phyloP scores from a whole-genome alignment of 73 alveolate genomes.

The Paramecium caudatum region DNA sequence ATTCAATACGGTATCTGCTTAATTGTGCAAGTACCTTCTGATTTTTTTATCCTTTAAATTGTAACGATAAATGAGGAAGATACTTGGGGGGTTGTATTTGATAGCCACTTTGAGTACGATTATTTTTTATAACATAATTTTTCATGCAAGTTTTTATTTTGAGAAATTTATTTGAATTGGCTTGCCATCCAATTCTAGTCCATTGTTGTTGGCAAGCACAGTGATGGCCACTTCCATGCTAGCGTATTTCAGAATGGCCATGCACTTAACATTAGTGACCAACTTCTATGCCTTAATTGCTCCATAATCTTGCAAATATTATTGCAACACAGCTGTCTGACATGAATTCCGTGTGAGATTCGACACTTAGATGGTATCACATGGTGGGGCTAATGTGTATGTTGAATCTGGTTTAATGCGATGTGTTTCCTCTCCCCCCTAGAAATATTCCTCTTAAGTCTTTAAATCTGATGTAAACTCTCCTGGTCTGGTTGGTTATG shows the following conservation, averaged over 20 bases:
- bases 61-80: conserved; percentile 3
- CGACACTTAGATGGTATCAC: conserved; percentile 53
- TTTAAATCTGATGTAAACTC: conserved; percentile 3
- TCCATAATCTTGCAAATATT: conserved; percentile 46
- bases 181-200: conserved; percentile 54
- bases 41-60: conserved; percentile 12
- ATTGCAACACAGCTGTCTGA: not conserved
- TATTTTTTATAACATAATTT: conserved; percentile 19
- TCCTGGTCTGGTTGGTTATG: conserved; percentile 36
- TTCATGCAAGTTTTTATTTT: conserved; percentile 49
- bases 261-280: conserved; percentile 36
- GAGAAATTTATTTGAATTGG: conserved; percentile 48
- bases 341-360: conserved; percentile 39
- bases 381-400: conserved; percentile 60
- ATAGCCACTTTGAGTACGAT: conserved; percentile 27
- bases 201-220: conserved; percentile 55
- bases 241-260: conserved; percentile 52
- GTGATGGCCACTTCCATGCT: conserved; percentile 64
- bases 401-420: conserved; percentile 63
- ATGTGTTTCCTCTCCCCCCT: conserved; percentile 61
- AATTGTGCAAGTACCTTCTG: not conserved
- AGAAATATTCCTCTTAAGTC: conserved; percentile 52
- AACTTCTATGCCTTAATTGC: conserved; percentile 12
- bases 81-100: conserved; percentile 13
- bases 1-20: not conserved